A percentile compares a stretch with the other conserved stretches of the same genome.
These are phyloP conservation scores for Penicillium griseofulvum DNA, from an alignment of 2,329 filamentous ascomycete genomes.

Conservation along the genomic window DNA sequence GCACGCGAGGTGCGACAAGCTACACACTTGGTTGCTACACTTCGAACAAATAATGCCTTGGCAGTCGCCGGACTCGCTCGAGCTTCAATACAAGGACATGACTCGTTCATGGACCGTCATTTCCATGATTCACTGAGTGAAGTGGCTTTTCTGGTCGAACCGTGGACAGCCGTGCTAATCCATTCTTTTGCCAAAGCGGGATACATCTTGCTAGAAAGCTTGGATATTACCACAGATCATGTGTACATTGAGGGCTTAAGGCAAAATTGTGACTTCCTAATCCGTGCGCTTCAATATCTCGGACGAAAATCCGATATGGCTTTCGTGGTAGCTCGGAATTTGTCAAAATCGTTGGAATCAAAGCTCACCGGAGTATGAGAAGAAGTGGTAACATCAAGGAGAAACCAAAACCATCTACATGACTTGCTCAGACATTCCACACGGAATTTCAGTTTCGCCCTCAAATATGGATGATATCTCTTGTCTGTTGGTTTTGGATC, in stretches of 20 bases:
- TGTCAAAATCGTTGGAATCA: constrained; percentile 33
- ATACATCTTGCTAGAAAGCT: constrained; percentile 38
- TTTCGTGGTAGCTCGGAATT: constrained; percentile 38
- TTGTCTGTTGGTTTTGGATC: no score
- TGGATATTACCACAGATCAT: background rate
- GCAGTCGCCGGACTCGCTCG: constrained; percentile 52
- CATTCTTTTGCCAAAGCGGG: constrained; percentile 53
- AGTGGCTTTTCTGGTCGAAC: constrained; percentile 58
- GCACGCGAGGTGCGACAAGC: constrained; percentile 27
- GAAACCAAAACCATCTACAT: no score
- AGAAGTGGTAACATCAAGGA: no score
- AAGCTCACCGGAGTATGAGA: background rate
- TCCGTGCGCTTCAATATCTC: constrained; percentile 54
- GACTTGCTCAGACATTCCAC: no score
- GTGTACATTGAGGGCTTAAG: constrained; percentile 4
- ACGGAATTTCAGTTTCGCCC: no score
- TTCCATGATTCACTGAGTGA: constrained; percentile 56
- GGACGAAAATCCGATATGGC: constrained; percentile 58
- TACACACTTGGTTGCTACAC: constrained; percentile 37
- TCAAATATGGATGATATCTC: no score
- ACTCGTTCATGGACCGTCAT: constrained; percentile 17
- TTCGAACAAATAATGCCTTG: constrained; percentile 47
- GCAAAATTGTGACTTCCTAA: constrained; percentile 47
- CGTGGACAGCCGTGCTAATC: constrained; percentile 58
- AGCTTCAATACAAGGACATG: constrained; percentile 42